Percentiles rank a stretch among this genome's conserved stretches.
Conservation (phyloP, 768 basidiomycete genomes). For the Trichaptum fuscoviolaceum region DNA sequence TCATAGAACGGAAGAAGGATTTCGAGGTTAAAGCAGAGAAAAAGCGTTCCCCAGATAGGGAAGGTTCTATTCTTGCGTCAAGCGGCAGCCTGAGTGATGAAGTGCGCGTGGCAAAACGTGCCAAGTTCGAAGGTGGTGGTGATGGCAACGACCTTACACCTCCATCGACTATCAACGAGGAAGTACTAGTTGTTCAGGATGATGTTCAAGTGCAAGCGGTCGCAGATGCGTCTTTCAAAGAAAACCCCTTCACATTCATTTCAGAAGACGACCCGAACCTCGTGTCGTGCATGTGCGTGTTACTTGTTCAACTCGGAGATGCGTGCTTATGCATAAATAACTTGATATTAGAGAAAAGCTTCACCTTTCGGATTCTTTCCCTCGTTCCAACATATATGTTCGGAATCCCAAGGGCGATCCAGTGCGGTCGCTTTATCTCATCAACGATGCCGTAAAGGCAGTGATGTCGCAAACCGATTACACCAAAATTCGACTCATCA, state of each 20-base stretch:
- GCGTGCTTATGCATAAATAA: not conserved
- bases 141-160: not conserved
- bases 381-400: slow-evolving; percentile 72
- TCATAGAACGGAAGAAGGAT: slow-evolving; percentile 51
- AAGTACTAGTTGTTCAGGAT: not conserved
- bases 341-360: slow-evolving; percentile 56
- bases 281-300: slow-evolving; percentile 62
- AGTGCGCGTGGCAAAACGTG: not conserved
- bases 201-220: not conserved
- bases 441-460: slow-evolving; percentile 78
- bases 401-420: slow-evolving; percentile 74
- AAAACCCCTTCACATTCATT: slow-evolving; percentile 88
- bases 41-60: not conserved
- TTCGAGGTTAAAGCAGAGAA: not conserved
- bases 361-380: slow-evolving; percentile 65
- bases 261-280: slow-evolving; percentile 65
- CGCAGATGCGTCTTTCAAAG: slow-evolving; percentile 54
- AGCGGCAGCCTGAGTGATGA: not conserved
- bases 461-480: slow-evolving; percentile 81
- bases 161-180: not conserved
- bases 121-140: not conserved
- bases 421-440: slow-evolving; percentile 80
- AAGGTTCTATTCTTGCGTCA: not conserved
- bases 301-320: not conserved
- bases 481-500: slow-evolving; percentile 76